Evolutionary conservation across 345 rosid genomes (phyloP).

Genomic region (Dovyalis caffra): DNA sequence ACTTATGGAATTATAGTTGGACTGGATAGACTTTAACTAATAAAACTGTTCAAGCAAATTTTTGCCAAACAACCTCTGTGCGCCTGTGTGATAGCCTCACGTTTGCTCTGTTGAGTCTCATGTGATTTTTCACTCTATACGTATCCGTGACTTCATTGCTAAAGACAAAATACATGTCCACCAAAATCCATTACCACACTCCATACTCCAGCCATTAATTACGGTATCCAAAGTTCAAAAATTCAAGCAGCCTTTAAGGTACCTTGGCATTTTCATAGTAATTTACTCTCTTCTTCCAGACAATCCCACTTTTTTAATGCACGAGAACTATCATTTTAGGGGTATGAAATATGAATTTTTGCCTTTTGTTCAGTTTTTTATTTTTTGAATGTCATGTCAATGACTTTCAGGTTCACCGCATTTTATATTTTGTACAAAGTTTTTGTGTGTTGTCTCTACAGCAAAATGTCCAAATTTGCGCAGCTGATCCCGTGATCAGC

Average conservation of each 20-base stretch:
- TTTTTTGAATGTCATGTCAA: neutral
- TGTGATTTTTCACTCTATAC: constrained; percentile 22
- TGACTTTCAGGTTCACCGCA: constrained; percentile 1
- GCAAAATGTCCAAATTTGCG: constrained; percentile 34
- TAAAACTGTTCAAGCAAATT: constrained; percentile 11
- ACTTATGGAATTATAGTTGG: constrained; percentile 13
- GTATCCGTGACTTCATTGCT: constrained; percentile 38
- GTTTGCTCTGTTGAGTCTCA: constrained; percentile 9
- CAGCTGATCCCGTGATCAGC: constrained; percentile 59
- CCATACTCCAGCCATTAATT: constrained; percentile 28
- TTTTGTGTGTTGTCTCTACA: constrained; percentile 23
- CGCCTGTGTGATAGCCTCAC: neutral
- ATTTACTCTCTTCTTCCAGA: neutral
- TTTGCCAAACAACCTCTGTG: neutral
- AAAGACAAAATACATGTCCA: constrained; percentile 21
- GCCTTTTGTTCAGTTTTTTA: neutral
- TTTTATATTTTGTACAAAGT: constrained; percentile 10
- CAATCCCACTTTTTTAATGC: neutral
- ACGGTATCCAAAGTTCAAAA: constrained; percentile 34
- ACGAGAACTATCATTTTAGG: constrained; percentile 7
- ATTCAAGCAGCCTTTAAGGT: constrained; percentile 12
- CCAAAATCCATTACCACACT: neutral
- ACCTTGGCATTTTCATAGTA: constrained; percentile 4
- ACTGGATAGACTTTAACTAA: constrained; percentile 14
- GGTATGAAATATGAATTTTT: neutral